Evolutionary conservation across 2,329 filamentous ascomycete species (phyloP).

Genomic region (Keithomyces neogunnii): DNA sequence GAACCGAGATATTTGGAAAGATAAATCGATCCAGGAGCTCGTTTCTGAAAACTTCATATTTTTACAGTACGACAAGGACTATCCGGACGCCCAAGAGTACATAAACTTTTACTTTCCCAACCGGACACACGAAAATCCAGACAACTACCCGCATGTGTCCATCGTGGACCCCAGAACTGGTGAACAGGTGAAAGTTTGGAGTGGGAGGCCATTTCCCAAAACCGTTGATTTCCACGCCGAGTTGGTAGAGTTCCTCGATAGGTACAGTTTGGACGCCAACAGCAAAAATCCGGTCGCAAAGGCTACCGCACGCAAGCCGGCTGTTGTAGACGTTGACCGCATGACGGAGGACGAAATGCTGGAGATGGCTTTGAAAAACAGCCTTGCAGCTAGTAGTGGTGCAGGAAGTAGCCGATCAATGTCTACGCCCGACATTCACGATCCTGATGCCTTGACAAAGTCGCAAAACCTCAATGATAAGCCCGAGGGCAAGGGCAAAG

Average conservation of each 20-base stretch:
- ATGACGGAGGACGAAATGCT: conserved; percentile 98
- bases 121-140: conserved; percentile 65
- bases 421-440: conserved; percentile 50
- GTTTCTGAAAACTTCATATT: conserved; percentile 92
- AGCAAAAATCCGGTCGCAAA: conserved; percentile 90
- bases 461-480: conserved; percentile 27
- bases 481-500: conserved; percentile 37
- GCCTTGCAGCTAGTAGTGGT: conserved; percentile 48
- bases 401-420: conserved; percentile 22
- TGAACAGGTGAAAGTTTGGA: conserved; percentile 96
- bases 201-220: conserved; percentile 68
- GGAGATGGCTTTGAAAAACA: conserved; percentile 86
- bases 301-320: conserved; percentile 49
- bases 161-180: conserved; percentile 94
- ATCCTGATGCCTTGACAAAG: conserved; percentile 84
- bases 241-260: conserved; percentile 90
- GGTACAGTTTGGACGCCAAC: conserved; percentile 80
- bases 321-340: conserved; percentile 66
- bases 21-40: conserved; percentile 66
- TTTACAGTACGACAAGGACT: conserved; percentile 85
- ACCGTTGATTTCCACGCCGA: conserved; percentile 80
- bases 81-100: conserved; percentile 69
- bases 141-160: conserved; percentile 90
- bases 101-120: conserved; percentile 79
- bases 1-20: conserved; percentile 95